Evolutionary conservation across 805 yeast species (phyloP).

Genomic region (Candida khao-thaluensis): DNA sequence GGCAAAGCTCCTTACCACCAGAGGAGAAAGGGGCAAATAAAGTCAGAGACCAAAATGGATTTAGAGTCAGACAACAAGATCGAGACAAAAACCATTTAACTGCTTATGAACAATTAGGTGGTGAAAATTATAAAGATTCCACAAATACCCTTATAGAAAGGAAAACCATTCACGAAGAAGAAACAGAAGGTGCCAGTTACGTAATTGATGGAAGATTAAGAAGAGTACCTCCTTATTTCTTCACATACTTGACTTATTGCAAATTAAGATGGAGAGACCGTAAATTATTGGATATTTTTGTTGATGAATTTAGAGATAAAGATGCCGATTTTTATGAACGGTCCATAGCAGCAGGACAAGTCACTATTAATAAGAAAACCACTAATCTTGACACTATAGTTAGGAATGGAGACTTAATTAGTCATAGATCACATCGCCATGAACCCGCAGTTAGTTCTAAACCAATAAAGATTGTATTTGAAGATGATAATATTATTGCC

Average conservation of each 20-base stretch:
- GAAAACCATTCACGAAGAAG: constrained; percentile 52
- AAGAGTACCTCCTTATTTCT: constrained; percentile 79
- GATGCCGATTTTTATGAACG: constrained; percentile 62
- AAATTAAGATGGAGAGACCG: constrained; percentile 89
- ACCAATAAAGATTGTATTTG: constrained; percentile 63
- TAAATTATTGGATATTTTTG: constrained; percentile 76
- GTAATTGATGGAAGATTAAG: constrained; percentile 60
- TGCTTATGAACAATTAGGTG: constrained; percentile 42
- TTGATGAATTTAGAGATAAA: constrained; percentile 80
- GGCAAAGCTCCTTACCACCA: constrained; percentile 16
- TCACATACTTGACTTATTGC: constrained; percentile 87
- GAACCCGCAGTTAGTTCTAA: constrained; percentile 78
- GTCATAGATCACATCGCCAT: constrained; percentile 80
- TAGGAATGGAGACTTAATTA: constrained; percentile 77
- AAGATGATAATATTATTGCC: constrained; percentile 73
- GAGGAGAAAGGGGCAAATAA: constrained; percentile 12
- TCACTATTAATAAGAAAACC: constrained; percentile 63
- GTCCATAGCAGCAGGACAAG: constrained; percentile 58
- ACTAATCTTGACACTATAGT: constrained; percentile 67
- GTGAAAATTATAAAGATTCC: constrained; percentile 21
- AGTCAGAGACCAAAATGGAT: constrained; percentile 46
- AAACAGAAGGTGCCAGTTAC: constrained; percentile 58
- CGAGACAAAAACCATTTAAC: constrained; percentile 44
- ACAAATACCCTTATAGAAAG: constrained; percentile 20
- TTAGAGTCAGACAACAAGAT: constrained; percentile 44